Conservation (phyloP, 495 filamentous ascomycete genomes). For the Lasiosphaeriaceae sp. region DNA sequence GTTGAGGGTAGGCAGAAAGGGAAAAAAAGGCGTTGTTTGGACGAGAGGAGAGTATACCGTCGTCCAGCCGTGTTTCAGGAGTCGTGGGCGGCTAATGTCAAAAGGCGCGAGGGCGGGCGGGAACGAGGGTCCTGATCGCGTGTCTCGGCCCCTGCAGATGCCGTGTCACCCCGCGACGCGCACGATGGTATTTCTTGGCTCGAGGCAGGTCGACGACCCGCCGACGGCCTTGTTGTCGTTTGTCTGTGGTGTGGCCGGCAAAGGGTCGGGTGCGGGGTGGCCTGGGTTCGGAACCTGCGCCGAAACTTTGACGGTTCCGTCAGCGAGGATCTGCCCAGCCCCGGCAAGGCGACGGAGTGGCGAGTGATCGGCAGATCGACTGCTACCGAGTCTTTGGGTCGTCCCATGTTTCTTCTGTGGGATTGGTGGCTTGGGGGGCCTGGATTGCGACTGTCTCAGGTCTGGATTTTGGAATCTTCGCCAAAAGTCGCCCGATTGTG, state of each 20-base stretch:
- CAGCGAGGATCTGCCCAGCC: too few relatives aligned
- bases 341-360: too few relatives aligned
- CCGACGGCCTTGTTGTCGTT: neutral
- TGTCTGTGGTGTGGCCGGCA: too few relatives aligned
- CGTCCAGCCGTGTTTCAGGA: neutral
- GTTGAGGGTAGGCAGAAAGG: neutral
- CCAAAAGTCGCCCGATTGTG: too few relatives aligned
- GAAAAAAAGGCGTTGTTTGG: neutral
- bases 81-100: neutral
- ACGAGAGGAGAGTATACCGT: neutral
- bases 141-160: neutral
- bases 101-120: neutral
- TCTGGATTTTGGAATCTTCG: too few relatives aligned
- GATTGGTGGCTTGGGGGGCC: too few relatives aligned
- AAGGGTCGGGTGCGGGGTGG: neutral
- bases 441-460: too few relatives aligned
- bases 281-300: neutral
- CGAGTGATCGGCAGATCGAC: too few relatives aligned
- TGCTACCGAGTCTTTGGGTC: too few relatives aligned
- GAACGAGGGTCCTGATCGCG: neutral
- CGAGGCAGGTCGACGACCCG: neutral
- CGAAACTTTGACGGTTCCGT: too few relatives aligned
- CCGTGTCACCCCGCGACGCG: neutral
- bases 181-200: neutral
- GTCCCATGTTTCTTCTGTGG: too few relatives aligned